Percentiles rank a stretch among this genome's conserved stretches.
These are phyloP conservation scores for Talaromyces rugulosus DNA, from an alignment of 2,329 filamentous ascomycete species.

Conservation along the genomic window DNA sequence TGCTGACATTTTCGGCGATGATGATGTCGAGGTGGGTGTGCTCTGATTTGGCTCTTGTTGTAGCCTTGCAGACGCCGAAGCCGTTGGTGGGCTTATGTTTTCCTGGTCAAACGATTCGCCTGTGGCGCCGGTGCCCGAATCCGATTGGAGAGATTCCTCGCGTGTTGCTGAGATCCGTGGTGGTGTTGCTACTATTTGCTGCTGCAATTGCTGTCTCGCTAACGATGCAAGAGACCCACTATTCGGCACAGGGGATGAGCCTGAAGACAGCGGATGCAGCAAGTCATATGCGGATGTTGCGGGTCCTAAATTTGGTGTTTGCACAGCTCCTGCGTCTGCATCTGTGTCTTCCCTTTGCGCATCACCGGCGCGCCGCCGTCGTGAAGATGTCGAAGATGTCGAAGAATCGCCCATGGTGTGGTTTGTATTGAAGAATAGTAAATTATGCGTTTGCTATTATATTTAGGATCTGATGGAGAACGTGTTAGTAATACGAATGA, in stretches of 20 bases:
- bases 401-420: neutral
- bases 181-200: neutral
- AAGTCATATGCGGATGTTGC: conserved; percentile 8
- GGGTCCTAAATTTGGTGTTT: neutral
- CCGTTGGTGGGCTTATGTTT: neutral
- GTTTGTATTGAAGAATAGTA: neutral
- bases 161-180: neutral
- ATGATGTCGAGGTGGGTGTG: neutral
- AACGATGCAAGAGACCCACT: conserved; percentile 13
- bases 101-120: neutral
- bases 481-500: too few relatives aligned
- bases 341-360: neutral
- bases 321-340: neutral
- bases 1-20: neutral
- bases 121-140: conserved; percentile 9
- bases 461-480: neutral
- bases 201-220: conserved; percentile 8
- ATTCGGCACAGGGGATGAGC: conserved; percentile 9
- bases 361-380: neutral
- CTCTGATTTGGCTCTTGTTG: neutral
- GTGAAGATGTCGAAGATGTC: neutral
- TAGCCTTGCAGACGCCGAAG: neutral
- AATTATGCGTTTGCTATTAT: neutral
- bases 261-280: conserved; percentile 11
- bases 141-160: conserved; percentile 11